Percentiles rank a stretch among this genome's conserved stretches.
Conservation (phyloP, 2,329 filamentous ascomycete genomes). For the Botrytis cinerea region DNA sequence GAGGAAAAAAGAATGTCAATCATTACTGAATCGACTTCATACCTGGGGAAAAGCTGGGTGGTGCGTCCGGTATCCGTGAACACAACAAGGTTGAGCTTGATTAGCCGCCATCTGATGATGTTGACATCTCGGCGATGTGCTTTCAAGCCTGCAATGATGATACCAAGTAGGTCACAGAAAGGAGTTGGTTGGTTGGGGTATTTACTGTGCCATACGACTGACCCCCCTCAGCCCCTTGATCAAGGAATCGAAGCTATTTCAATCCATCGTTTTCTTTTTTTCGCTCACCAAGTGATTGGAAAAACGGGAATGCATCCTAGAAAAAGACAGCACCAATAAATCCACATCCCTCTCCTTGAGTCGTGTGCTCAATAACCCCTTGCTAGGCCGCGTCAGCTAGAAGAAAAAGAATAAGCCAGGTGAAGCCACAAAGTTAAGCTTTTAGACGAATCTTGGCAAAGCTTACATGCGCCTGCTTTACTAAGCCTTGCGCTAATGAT, state of each 20-base stretch:
- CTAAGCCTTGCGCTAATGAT: neutral
- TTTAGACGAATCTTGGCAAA: constrained; percentile 11
- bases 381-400: constrained; percentile 17
- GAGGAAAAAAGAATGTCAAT: neutral
- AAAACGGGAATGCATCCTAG: neutral
- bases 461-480: constrained; percentile 1
- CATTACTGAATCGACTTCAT: neutral
- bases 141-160: neutral
- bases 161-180: neutral
- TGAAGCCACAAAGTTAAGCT: neutral
- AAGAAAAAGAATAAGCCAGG: neutral
- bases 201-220: neutral
- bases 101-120: constrained; percentile 8
- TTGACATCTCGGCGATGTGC: neutral
- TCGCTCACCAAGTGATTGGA: neutral
- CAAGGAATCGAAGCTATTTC: neutral
- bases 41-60: constrained; percentile 3
- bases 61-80: neutral
- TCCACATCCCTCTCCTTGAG: neutral
- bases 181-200: neutral
- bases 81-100: neutral
- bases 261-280: neutral
- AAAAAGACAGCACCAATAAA: neutral
- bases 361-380: neutral
- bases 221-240: neutral